Evolutionary conservation across 2,329 filamentous ascomycete genomes (phyloP).

Genomic region (Fonsecaea pedrosoi): DNA sequence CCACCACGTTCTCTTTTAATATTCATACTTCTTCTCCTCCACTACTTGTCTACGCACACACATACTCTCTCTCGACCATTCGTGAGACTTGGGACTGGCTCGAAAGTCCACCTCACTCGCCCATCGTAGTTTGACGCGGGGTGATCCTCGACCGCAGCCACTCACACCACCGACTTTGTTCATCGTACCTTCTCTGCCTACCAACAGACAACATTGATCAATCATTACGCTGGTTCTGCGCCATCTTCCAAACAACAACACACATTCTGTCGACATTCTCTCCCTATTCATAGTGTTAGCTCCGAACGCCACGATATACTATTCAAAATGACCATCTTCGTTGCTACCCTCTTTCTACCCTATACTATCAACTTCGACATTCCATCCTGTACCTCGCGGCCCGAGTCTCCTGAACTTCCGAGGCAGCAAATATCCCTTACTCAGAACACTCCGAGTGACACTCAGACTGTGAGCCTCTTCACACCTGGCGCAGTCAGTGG

Average conservation of each 20-base stretch:
- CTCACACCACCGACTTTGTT: neutral
- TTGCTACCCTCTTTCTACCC: conserved; percentile 76
- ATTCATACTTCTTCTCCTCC: neutral
- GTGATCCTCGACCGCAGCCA: neutral
- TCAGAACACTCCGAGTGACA: conserved; percentile 9
- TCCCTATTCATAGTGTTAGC: neutral
- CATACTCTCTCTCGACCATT: neutral
- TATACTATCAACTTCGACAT: conserved; percentile 89
- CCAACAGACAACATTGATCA: neutral
- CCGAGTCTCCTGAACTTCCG: conserved; percentile 21
- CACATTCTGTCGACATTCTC: neutral
- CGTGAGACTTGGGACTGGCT: neutral
- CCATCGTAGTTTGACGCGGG: neutral
- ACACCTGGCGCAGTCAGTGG: conserved; percentile 20
- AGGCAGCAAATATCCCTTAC: conserved; percentile 17
- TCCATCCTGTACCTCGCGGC: conserved; percentile 14
- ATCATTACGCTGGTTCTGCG: neutral
- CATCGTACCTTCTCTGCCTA: neutral
- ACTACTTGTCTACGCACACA: neutral
- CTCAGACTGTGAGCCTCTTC: conserved; percentile 31
- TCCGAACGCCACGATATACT: neutral
- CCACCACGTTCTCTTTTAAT: neutral
- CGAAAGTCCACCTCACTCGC: neutral
- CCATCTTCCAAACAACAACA: neutral
- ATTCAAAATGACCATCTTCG: conserved; percentile 63